These are phyloP conservation scores for Castanea mollissima DNA, from an alignment of 306 rosid genomes.

Conservation along the genomic window DNA sequence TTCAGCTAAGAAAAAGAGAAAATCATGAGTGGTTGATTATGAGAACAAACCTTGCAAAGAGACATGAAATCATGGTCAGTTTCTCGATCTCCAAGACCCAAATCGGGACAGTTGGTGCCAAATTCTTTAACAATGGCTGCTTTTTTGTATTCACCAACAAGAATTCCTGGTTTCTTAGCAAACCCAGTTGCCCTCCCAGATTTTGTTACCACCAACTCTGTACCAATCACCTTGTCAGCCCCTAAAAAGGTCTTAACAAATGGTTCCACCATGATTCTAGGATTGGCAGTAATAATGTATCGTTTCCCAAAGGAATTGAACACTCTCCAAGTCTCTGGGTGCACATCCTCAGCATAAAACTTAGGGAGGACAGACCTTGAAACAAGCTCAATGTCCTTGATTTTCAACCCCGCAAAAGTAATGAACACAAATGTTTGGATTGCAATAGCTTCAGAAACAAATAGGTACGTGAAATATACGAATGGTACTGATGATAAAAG, in stretches of 20 bases:
- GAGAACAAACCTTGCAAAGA: constrained; percentile 69
- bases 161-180: constrained; percentile 71
- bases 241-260: constrained; percentile 67
- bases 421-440: constrained; percentile 60
- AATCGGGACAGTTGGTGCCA: constrained; percentile 57
- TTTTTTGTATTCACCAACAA: constrained; percentile 72
- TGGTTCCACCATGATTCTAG: constrained; percentile 81
- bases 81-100: constrained; percentile 81
- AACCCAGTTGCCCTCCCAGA: constrained; percentile 77
- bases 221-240: constrained; percentile 79
- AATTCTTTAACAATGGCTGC: constrained; percentile 56
- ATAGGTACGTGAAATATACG: constrained; percentile 58
- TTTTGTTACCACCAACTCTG: constrained; percentile 54
- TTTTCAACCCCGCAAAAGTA: constrained; percentile 55
- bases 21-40: background rate
- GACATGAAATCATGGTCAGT: constrained; percentile 94
- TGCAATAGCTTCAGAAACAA: constrained; percentile 61
- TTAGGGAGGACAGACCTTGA: constrained; percentile 70
- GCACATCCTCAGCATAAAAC: constrained; percentile 79
- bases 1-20: constrained; percentile 1
- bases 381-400: constrained; percentile 65
- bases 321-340: constrained; percentile 69
- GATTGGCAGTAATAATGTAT: constrained; percentile 70
- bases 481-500: constrained; percentile 60
- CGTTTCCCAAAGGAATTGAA: constrained; percentile 81